Evolutionary conservation across 2,329 filamentous ascomycete genomes (phyloP).

Genomic region (Xylariaceae sp.): DNA sequence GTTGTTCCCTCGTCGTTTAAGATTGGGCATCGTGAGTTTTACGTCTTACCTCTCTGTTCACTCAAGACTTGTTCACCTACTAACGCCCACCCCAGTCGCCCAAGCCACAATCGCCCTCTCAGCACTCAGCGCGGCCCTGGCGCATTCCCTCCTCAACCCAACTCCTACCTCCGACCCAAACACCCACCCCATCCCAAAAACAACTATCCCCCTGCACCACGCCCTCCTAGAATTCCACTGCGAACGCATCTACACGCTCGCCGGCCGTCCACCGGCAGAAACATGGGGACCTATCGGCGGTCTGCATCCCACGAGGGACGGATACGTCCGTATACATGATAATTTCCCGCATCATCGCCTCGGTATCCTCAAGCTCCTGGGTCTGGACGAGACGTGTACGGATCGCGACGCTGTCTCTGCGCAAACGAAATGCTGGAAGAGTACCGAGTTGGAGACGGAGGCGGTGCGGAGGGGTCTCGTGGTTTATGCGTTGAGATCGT

Average conservation of each 20-base stretch:
- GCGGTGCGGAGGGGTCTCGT: conserved; percentile 39
- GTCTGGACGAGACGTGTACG: conserved; percentile 29
- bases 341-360: conserved; percentile 46
- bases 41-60: too few species aligned
- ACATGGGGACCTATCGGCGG: conserved; percentile 45
- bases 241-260: conserved; percentile 44
- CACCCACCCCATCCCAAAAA: conserved; percentile 36
- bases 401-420: conserved; percentile 36
- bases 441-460: conserved; percentile 43
- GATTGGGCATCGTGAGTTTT: conserved; percentile 35
- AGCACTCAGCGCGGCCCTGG: conserved; percentile 44
- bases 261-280: conserved; percentile 32
- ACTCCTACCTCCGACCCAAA: too few species aligned
- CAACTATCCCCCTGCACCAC: conserved; percentile 42
- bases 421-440: conserved; percentile 40
- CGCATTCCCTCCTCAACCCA: conserved; percentile 32
- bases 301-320: conserved; percentile 46
- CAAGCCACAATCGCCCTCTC: conserved; percentile 48
- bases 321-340: conserved; percentile 52
- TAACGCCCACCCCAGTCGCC: too few species aligned
- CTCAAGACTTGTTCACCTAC: too few species aligned
- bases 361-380: conserved; percentile 41
- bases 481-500: conserved; percentile 46
- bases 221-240: conserved; percentile 50
- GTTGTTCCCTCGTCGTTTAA: conserved; percentile 47